phyloP scores from a whole-genome alignment of 1,139 yeast species.

The Maudiozyma humilis region DNA sequence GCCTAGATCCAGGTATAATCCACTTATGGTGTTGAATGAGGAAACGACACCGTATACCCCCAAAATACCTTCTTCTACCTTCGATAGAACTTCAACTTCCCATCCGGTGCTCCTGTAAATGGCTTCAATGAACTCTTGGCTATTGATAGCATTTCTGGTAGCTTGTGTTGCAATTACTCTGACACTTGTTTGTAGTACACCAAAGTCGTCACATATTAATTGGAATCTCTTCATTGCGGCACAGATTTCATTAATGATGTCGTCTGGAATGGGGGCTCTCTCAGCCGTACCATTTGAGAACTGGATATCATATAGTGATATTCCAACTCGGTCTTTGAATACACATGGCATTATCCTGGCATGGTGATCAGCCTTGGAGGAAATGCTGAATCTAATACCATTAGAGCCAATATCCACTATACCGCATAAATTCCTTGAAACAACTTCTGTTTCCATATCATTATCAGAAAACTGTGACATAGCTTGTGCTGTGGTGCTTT shows the following conservation, averaged over 20 bases:
- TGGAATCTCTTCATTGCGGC: conserved; percentile 55
- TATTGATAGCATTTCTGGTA: conserved; percentile 54
- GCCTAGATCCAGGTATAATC: conserved; percentile 59
- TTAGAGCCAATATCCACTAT: conserved; percentile 64
- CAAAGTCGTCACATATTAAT: conserved; percentile 58
- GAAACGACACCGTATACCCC: conserved; percentile 66
- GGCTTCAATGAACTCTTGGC: conserved; percentile 45
- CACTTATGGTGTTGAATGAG: conserved; percentile 52
- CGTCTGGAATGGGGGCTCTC: conserved; percentile 47
- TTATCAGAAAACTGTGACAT: conserved; percentile 32
- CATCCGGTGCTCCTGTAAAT: conserved; percentile 50
- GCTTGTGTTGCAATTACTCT: conserved; percentile 62
- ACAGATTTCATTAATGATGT: conserved; percentile 47
- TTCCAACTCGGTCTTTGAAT: conserved; percentile 59
- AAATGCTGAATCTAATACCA: conserved; percentile 58
- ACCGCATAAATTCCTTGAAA: conserved; percentile 46
- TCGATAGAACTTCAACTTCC: conserved; percentile 48
- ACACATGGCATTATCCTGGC: conserved; percentile 65
- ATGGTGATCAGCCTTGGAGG: conserved; percentile 54
- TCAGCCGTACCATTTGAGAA: conserved; percentile 32
- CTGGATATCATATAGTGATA: conserved; percentile 55
- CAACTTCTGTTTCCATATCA: conserved; percentile 42
- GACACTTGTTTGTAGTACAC: conserved; percentile 50
- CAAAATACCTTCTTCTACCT: conserved; percentile 52
- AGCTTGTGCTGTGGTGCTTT: no score